Base-by-base conservation (phyloP, 805 yeast species). In the Wickerhamiella azyma region DNA sequence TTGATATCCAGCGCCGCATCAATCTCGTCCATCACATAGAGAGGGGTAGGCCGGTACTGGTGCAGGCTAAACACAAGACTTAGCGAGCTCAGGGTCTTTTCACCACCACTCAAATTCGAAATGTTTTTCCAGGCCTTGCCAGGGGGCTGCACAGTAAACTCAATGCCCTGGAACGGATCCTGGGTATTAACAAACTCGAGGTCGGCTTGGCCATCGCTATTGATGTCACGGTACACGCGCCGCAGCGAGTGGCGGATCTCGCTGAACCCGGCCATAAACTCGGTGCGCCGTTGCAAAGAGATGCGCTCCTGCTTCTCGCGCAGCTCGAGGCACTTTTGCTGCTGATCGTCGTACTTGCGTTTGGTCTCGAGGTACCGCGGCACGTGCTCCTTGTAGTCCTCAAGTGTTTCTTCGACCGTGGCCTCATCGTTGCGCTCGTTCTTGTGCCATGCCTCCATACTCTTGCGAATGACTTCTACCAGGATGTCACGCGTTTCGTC, bases 171-270 rank as follows among this genome's bases (percentile, higher is more conserved):
- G 58, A 92, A 92, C n/a, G 98, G 98, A 64, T 92, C 97, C 59
- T 89, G 72, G 50, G 94, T 81, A 59, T 92, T 98, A 16, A 86
- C 96, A 39, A 89, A 71, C 61, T 92, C 99, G 30, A 92, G 70
- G 61, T 92, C 98, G 0, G 99, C 99, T 66, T 89, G 92, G 29
- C 99, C 99, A 24, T 98, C 98, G 94, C 89, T 86, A 1, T 98
- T 92, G 50, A 92, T 92, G 94, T 92, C 84, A 59, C 88, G 94
- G 58, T 92, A 92, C 97, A 92, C 88, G 56, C 85, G 96, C 61
- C 89, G 92, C 52, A 92, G 71, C 6, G 94, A 83, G 60, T 78
- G 69, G 1, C 96, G 85, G 26, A 92, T 92, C 17, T 77, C 71
- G 53, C 79, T 75, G 66, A 94, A 92, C 0, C 99, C 98, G 51